These are phyloP conservation scores for Colletotrichum tanaceti DNA, from an alignment of 2,329 filamentous ascomycete genomes.

Conservation along the genomic window DNA sequence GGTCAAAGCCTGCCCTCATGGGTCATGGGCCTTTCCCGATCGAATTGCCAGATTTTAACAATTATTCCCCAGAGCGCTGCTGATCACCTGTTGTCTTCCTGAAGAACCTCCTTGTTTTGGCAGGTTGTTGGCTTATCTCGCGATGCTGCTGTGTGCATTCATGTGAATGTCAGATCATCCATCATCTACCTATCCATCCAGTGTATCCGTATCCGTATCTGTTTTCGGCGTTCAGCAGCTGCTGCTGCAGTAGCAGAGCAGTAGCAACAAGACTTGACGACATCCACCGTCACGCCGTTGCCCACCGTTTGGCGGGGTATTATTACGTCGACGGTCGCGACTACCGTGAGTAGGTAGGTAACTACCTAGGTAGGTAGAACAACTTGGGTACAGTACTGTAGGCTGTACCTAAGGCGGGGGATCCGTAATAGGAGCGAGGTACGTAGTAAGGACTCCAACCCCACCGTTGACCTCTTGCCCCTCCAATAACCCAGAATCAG, in stretches of 20 bases:
- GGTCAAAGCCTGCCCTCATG: no score
- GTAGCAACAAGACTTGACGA: background rate
- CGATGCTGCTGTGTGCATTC: background rate
- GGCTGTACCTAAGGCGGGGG: slow-evolving; percentile 1
- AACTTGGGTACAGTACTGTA: background rate
- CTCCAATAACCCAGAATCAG: slow-evolving; percentile 38
- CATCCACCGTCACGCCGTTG: background rate
- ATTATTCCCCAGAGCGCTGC: background rate
- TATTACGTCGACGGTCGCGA: slow-evolving; percentile 11
- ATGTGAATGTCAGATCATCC: no score
- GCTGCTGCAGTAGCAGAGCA: no score
- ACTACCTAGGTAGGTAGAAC: no score
- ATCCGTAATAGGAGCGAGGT: background rate
- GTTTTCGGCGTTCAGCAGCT: background rate
- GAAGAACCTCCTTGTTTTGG: background rate
- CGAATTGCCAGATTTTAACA: background rate
- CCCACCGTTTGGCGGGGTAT: slow-evolving; percentile 28
- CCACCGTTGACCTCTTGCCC: slow-evolving; percentile 16
- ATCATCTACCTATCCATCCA: background rate
- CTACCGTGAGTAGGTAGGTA: slow-evolving; percentile 18
- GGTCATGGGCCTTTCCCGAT: background rate
- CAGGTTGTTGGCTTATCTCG: slow-evolving; percentile 10
- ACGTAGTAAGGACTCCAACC: slow-evolving; percentile 15
- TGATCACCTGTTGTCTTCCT: background rate
- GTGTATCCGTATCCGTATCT: no score